Conservation (phyloP, 495 filamentous ascomycete genomes). For the Daldinia caldariorum region DNA sequence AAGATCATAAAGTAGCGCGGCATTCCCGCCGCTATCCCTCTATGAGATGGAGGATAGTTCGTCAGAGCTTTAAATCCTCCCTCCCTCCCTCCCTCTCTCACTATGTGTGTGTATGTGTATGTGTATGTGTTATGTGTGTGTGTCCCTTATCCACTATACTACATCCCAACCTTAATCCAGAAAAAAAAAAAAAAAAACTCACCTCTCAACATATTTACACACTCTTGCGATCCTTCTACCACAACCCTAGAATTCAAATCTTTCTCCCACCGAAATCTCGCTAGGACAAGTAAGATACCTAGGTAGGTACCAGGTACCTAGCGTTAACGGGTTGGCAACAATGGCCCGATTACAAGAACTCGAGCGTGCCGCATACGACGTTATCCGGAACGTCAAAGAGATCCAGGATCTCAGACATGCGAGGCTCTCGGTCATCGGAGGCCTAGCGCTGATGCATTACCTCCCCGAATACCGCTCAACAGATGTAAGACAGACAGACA, state of each 20-base stretch:
- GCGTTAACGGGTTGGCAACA: conserved; percentile 2
- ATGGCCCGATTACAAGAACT: conserved; percentile 38
- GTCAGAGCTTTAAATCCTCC: conserved; percentile 25
- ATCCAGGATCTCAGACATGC: conserved; percentile 42
- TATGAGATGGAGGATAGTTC: conserved; percentile 4
- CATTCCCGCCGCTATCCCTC: not conserved
- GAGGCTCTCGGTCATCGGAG: conserved; percentile 41
- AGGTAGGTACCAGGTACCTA: no score
- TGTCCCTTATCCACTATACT: conserved; percentile 16
- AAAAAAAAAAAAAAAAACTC: no score
- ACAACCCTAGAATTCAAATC: not conserved
- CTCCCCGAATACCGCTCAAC: conserved; percentile 41
- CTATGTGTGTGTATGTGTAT: no score
- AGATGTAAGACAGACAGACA: conserved; percentile 29
- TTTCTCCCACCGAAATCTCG: not conserved
- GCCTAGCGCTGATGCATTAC: conserved; percentile 42
- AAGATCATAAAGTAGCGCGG: conserved; percentile 26
- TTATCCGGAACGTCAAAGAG: conserved; percentile 45
- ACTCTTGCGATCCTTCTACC: not conserved
- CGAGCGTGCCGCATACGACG: conserved; percentile 40
- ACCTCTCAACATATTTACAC: not conserved
- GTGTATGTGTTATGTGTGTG: no score
- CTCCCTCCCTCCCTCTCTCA: no score
- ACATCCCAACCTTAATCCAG: not conserved
- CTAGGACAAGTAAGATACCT: no score